Conservation (phyloP, 75 land plant species). For the Selaginella moellendorffii region DNA sequence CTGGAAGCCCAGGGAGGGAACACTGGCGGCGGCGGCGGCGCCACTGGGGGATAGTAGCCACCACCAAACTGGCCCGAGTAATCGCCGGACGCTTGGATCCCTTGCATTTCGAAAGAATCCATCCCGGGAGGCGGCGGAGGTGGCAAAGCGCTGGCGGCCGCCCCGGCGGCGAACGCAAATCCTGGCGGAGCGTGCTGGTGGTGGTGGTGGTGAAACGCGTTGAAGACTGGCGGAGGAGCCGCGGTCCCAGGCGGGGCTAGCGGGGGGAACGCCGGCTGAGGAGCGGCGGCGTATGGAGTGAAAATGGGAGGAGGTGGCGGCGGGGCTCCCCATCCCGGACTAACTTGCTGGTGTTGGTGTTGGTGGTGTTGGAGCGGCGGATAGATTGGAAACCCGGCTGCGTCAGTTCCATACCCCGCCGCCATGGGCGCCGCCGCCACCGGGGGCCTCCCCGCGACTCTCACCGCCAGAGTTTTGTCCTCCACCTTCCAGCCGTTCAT, state of each 20-base stretch:
- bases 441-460: slow-evolving; percentile 92
- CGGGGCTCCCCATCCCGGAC: slow-evolving; percentile 64
- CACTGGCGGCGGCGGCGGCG: too few relatives aligned
- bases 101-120: too few relatives aligned
- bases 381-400: slow-evolving; percentile 40
- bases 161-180: slow-evolving; percentile 17
- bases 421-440: slow-evolving; percentile 48
- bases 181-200: too few relatives aligned
- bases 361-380: slow-evolving; percentile 43
- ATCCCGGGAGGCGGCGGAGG: too few relatives aligned
- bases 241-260: slow-evolving; percentile 7
- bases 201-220: too few relatives aligned
- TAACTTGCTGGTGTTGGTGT: slow-evolving; percentile 27
- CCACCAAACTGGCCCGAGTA: too few relatives aligned
- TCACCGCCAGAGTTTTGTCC: too few relatives aligned
- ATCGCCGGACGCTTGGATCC: too few relatives aligned
- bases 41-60: too few relatives aligned
- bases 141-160: slow-evolving; percentile 26
- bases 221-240: slow-evolving; percentile 19
- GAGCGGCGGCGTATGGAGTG: slow-evolving; percentile 17
- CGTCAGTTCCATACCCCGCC: slow-evolving; percentile 33
- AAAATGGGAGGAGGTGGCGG: slow-evolving; percentile 19
- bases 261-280: slow-evolving; percentile 17
- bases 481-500: slow-evolving; percentile 33
- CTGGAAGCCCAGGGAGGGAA: slow-evolving; percentile 22